Conservation (phyloP, 306 rosid genomes). For the Malus asiatica region DNA sequence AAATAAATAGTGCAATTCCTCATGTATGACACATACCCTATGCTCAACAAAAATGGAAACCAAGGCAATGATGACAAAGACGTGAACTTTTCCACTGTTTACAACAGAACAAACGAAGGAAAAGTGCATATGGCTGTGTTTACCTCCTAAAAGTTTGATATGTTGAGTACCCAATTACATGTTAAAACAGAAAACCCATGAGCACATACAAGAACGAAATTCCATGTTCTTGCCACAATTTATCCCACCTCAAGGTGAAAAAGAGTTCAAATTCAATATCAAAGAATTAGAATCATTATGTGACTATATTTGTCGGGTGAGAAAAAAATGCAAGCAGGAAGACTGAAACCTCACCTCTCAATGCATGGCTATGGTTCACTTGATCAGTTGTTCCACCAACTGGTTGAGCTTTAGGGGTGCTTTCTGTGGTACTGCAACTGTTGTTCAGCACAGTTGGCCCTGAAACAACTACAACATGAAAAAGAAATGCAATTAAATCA, state of each 20-base stretch:
- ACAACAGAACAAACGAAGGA: neutral
- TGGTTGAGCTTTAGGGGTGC: conserved; percentile 40
- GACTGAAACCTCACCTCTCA: conserved; percentile 52
- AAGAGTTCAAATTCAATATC: neutral
- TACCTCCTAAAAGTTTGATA: neutral
- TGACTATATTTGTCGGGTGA: neutral
- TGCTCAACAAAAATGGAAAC: neutral
- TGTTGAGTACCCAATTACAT: neutral
- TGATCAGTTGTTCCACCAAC: conserved; percentile 52
- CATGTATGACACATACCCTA: neutral
- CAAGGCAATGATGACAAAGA: neutral
- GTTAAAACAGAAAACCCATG: neutral
- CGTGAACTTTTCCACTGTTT: neutral
- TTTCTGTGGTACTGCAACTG: conserved; percentile 71
- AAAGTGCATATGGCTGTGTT: neutral
- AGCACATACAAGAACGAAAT: neutral
- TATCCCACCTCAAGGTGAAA: neutral
- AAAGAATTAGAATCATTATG: neutral
- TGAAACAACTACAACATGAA: conserved; percentile 18
- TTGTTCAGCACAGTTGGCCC: conserved; percentile 49
- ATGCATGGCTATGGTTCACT: conserved; percentile 42
- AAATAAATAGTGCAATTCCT: neutral
- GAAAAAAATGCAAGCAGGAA: neutral
- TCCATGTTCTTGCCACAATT: too few relatives aligned
- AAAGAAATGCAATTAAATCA: neutral